phyloP scores from a whole-genome alignment of 2,329 filamentous ascomycete genomes.

The Nigrograna mackinnonii region DNA sequence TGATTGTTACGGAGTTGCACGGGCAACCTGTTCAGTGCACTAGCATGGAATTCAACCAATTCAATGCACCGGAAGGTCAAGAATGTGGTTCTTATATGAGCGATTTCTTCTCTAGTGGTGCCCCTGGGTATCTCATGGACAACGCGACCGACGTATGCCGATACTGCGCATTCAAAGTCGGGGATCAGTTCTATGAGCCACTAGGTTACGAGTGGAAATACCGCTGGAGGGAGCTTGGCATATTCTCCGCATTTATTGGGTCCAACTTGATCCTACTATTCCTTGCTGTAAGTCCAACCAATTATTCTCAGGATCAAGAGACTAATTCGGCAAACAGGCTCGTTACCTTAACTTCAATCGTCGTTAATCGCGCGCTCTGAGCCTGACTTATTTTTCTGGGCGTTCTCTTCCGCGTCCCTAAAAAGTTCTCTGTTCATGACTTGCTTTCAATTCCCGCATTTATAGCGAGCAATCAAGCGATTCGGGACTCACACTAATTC shows the following conservation, averaged over 20 bases:
- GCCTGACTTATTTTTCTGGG: no score
- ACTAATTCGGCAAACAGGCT: slow-evolving; percentile 24
- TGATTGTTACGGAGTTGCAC: slow-evolving; percentile 78
- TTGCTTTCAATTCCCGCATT: no score
- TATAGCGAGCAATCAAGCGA: no score
- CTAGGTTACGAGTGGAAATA: slow-evolving; percentile 69
- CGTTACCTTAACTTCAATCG: slow-evolving; percentile 52
- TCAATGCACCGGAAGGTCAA: slow-evolving; percentile 67
- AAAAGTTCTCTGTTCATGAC: no score
- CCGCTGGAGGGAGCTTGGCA: slow-evolving; percentile 83
- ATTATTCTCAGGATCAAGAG: background rate
- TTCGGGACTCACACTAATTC: no score
- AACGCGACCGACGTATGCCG: slow-evolving; percentile 69
- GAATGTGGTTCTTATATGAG: slow-evolving; percentile 78
- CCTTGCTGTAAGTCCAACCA: slow-evolving; percentile 51
- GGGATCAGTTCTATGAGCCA: slow-evolving; percentile 76
- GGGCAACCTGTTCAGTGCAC: slow-evolving; percentile 65
- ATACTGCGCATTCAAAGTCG: slow-evolving; percentile 81
- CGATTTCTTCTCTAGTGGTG: slow-evolving; percentile 69
- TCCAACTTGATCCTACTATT: slow-evolving; percentile 74
- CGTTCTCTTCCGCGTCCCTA: no score
- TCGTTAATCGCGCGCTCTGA: slow-evolving; percentile 27
- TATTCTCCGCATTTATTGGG: slow-evolving; percentile 73
- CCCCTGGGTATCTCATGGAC: slow-evolving; percentile 70
- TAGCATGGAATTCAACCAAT: slow-evolving; percentile 65